These are phyloP conservation scores for Phytopythium litorale DNA, from an alignment of 352 stramenopile species.

Conservation along the genomic window DNA sequence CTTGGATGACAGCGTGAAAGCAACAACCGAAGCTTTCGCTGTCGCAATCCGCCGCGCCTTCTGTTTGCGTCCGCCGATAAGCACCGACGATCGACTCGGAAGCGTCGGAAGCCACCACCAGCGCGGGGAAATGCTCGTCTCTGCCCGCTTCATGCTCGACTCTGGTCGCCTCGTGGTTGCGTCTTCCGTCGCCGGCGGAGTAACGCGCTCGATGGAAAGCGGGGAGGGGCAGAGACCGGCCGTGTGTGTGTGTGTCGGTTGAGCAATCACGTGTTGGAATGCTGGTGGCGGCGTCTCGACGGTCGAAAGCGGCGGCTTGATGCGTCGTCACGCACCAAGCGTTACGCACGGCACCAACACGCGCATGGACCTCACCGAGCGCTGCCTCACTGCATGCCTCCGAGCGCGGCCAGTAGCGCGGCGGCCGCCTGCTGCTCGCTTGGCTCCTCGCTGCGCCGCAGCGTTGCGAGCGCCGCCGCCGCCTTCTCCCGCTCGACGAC, in stretches of 20 bases:
- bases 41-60: too few species aligned
- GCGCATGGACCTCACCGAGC: not conserved
- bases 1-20: not conserved
- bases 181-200: not conserved
- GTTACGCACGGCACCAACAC: too few species aligned
- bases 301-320: too few species aligned
- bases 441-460: slow-evolving; percentile 51
- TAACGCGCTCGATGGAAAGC: not conserved
- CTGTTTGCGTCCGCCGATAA: too few species aligned
- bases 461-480: slow-evolving; percentile 29
- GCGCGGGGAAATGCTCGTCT: too few species aligned
- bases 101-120: too few species aligned
- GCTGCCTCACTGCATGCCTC: not conserved
- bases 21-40: too few species aligned
- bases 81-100: too few species aligned
- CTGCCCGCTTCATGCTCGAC: too few species aligned
- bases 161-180: not conserved
- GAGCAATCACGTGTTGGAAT: not conserved
- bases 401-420: not conserved
- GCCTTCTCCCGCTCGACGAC: slow-evolving; percentile 49
- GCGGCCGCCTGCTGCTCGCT: slow-evolving; percentile 60
- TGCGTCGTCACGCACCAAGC: too few species aligned
- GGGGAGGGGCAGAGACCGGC: not conserved
- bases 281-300: too few species aligned
- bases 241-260: not conserved